These are phyloP conservation scores for Diversispora eburnea DNA, from an alignment of 192 early-diverging fungal genomes.

Conservation along the genomic window DNA sequence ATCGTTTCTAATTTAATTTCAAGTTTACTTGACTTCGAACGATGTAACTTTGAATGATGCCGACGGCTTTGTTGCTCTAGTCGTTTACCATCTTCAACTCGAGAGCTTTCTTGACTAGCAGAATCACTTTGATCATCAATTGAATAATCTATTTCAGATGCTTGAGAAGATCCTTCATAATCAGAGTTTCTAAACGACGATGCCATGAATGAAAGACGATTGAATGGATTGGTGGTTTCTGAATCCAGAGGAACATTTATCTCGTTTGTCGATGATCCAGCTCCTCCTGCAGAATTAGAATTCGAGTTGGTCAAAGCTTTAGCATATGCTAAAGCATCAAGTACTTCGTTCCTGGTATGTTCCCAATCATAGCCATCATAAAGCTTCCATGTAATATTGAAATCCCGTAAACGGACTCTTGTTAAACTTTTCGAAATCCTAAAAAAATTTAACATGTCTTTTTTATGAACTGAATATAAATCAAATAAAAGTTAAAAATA, in stretches of 20 bases:
- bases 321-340: not conserved
- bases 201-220: constrained; percentile 3
- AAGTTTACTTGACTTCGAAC: constrained; percentile 47
- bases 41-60: constrained; percentile 39
- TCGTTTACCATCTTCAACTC: constrained; percentile 29
- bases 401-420: constrained; percentile 55
- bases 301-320: constrained; percentile 28
- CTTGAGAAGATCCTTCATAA: constrained; percentile 10
- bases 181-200: constrained; percentile 1
- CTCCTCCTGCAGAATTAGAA: not conserved
- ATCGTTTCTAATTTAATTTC: constrained; percentile 53
- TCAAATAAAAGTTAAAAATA: not conserved
- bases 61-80: constrained; percentile 8
- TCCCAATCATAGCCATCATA: constrained; percentile 71
- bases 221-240: constrained; percentile 1
- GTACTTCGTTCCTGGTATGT: constrained; percentile 37
- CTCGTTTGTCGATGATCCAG: constrained; percentile 10
- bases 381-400: constrained; percentile 58
- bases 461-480: not conserved
- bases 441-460: not conserved
- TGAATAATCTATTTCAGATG: constrained; percentile 30
- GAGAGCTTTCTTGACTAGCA: constrained; percentile 37
- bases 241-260: not conserved
- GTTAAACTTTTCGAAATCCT: constrained; percentile 33
- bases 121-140: constrained; percentile 36